Percentiles rank a stretch among this genome's conserved stretches.
These are phyloP conservation scores for Plicaturopsis crispa DNA, from an alignment of 768 basidiomycete genomes.

Conservation along the genomic window DNA sequence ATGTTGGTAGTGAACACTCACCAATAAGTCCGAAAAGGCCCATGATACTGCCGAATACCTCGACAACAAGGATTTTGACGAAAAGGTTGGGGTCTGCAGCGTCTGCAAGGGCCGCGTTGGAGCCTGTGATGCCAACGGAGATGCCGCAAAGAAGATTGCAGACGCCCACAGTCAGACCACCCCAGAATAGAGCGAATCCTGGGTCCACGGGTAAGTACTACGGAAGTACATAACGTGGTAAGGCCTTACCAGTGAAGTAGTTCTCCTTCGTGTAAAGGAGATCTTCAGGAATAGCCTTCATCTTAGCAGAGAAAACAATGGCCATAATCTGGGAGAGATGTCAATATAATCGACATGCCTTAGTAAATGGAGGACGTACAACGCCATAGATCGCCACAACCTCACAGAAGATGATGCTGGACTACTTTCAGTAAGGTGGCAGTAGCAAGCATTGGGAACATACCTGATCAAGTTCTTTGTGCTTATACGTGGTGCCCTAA, in stretches of 20 bases:
- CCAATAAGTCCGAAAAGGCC: constrained; percentile 92
- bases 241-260: constrained; percentile 76
- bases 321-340: constrained; percentile 67
- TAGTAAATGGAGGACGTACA: constrained; percentile 37
- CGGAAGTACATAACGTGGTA: neutral
- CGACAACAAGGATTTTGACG: constrained; percentile 94
- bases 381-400: constrained; percentile 99
- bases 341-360: constrained; percentile 1
- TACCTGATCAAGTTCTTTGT: constrained; percentile 98
- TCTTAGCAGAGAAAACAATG: constrained; percentile 89
- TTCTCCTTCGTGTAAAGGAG: constrained; percentile 77
- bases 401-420: constrained; percentile 97
- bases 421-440: constrained; percentile 4
- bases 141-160: constrained; percentile 96
- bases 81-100: constrained; percentile 93
- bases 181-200: constrained; percentile 97
- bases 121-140: constrained; percentile 91
- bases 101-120: constrained; percentile 91
- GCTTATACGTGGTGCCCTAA: constrained; percentile 85
- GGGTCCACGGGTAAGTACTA: neutral
- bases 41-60: constrained; percentile 88
- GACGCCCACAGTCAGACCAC: constrained; percentile 86
- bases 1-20: constrained; percentile 28
- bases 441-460: constrained; percentile 15
- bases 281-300: constrained; percentile 51